Evolutionary conservation across 306 rosid genomes (phyloP), one percentile per base, ranked within the genome.

Genomic region (Crotalaria pallida): DNA sequence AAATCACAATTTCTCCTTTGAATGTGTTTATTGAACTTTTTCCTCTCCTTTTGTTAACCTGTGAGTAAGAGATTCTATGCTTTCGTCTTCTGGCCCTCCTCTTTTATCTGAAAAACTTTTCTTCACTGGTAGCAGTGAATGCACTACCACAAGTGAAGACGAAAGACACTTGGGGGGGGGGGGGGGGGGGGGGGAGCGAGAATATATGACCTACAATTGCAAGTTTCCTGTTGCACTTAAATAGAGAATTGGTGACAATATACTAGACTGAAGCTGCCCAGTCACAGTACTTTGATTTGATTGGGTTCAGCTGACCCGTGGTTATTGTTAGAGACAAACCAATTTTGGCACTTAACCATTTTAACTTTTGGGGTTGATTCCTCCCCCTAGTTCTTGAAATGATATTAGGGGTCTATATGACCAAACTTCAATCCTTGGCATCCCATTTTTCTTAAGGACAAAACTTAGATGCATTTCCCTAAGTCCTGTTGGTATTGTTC

Each of bases 1-100:
- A 61, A 53, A 68, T 27, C 49, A 61, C 19, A 75, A 5, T 75
- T 63, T 60, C 22, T 70, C 52, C 52, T n/a, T 48, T 45, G 59
- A 38, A 43, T 33, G 36, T 57, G 17, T 64, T 26, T 70, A 21
- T 69, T 29, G 55, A 56, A 31, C 47, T 26, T 65, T 43, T 44
- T n/a, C 19, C 41, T 3, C 9, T 7, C 15, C 27, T 44, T 24
- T 44, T 33, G 70, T 8, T n/a, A n/a, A 44, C 5, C 24, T 44
- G n/a, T 23, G 53, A 64, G 18, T 64, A 38, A 44, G 68, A 41
- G 36, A 51, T 4, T 53, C 67, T 41, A 16, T 63, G 69, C 23
- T 43, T 43, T 63, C 52, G 33, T 63, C 24, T 41, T n/a, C 9
- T 63, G 0, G 49, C 23, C 38, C 16, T 18, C 53, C 29, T 16